phyloP scores from a whole-genome alignment of 768 basidiomycete species.

The Cystobasidium tubakii region DNA sequence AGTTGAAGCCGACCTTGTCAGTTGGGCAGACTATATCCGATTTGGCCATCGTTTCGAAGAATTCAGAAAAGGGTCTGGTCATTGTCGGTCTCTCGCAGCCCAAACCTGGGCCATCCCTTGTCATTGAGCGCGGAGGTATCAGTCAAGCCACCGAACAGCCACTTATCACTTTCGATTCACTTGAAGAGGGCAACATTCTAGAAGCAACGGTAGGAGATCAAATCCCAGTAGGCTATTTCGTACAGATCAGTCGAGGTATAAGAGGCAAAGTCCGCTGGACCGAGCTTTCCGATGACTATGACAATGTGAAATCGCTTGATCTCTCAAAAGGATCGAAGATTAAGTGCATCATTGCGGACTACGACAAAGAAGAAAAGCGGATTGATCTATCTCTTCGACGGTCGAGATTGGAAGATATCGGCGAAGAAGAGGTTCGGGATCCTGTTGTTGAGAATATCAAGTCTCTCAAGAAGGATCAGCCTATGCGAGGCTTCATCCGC shows the following conservation, averaged over 20 bases:
- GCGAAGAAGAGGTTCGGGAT: constrained; percentile 50
- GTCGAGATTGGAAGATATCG: constrained; percentile 61
- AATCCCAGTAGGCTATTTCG: constrained; percentile 63
- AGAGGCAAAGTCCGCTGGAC: constrained; percentile 74
- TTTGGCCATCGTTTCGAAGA: constrained; percentile 81
- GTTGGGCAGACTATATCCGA: constrained; percentile 66
- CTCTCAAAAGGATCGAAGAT: constrained; percentile 63
- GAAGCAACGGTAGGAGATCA: constrained; percentile 74
- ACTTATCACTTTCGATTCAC: constrained; percentile 60
- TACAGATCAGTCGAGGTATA: constrained; percentile 69
- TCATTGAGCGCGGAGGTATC: constrained; percentile 13
- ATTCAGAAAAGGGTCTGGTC: constrained; percentile 75
- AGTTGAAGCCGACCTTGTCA: constrained; percentile 61
- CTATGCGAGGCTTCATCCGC: constrained; percentile 83
- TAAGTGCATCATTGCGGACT: constrained; percentile 63
- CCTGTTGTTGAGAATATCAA: constrained; percentile 65
- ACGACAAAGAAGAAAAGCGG: constrained; percentile 63
- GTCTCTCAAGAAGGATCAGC: constrained; percentile 62
- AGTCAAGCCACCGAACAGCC: constrained; percentile 4
- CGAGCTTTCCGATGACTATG: constrained; percentile 75
- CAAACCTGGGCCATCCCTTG: background rate
- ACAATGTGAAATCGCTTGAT: constrained; percentile 53
- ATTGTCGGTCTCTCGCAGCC: constrained; percentile 60
- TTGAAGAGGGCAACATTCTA: constrained; percentile 67
- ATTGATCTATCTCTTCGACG: constrained; percentile 73